Conservation (phyloP, 2,329 filamentous ascomycete genomes). For the Xylaria arbuscula region DNA sequence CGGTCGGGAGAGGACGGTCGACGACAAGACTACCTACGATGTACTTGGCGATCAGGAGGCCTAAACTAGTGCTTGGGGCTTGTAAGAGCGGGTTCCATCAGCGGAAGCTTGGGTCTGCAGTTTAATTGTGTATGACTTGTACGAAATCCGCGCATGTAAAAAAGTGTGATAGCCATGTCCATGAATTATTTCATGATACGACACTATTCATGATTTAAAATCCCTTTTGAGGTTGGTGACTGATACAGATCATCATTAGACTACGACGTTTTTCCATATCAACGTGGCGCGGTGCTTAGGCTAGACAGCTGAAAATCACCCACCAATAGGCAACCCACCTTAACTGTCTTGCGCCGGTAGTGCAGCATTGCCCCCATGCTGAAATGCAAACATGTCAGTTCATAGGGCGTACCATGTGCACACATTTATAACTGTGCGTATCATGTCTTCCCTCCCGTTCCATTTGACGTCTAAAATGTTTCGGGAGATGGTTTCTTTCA, state of each 20-base stretch:
- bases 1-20: slow-evolving; percentile 56
- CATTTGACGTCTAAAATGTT: neutral
- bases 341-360: neutral
- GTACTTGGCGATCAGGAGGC: slow-evolving; percentile 41
- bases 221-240: no score
- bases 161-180: neutral
- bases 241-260: no score
- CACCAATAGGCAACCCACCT: neutral
- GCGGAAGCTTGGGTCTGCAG: neutral
- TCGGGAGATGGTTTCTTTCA: neutral
- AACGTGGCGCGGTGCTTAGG: neutral
- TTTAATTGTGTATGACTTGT: no score
- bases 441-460: neutral
- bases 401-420: neutral
- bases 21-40: slow-evolving; percentile 42
- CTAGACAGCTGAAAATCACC: neutral
- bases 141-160: neutral
- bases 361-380: neutral
- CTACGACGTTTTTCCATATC: no score
- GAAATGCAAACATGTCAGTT: neutral
- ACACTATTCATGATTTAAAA: no score
- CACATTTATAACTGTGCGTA: neutral
- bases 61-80: slow-evolving; percentile 17
- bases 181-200: no score
- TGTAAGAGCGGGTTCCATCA: neutral